phyloP scores from a whole-genome alignment of 352 stramenopile species.

The Phytophthora sojae region DNA sequence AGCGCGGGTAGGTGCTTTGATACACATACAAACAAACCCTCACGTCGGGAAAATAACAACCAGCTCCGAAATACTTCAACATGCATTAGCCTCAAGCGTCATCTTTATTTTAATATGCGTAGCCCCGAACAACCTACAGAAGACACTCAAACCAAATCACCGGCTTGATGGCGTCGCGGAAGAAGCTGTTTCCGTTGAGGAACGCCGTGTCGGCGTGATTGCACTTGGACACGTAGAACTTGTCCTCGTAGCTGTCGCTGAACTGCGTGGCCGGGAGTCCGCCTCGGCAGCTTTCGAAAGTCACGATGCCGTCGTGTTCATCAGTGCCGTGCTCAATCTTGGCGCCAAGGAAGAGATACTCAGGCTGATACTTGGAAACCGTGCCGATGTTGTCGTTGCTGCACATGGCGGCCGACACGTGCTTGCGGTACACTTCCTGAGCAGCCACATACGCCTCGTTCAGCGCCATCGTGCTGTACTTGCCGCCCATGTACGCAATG shows the following conservation, averaged over 20 bases:
- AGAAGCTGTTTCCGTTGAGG: conserved; percentile 55
- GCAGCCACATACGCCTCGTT: conserved; percentile 41
- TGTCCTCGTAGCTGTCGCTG: conserved; percentile 43
- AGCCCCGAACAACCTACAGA: conserved; percentile 31
- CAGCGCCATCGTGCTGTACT: conserved; percentile 39
- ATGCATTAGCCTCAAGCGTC: conserved; percentile 5
- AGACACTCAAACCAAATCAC: conserved; percentile 73
- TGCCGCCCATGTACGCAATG: conserved; percentile 46
- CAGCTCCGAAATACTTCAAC: background rate
- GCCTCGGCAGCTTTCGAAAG: conserved; percentile 56
- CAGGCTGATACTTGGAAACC: conserved; percentile 35
- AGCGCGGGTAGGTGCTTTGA: too few species aligned
- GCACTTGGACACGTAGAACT: conserved; percentile 63
- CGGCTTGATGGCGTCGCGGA: conserved; percentile 52
- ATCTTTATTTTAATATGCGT: conserved; percentile 2
- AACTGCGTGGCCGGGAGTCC: conserved; percentile 47
- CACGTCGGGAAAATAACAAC: background rate
- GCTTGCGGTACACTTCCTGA: conserved; percentile 41
- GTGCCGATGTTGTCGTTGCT: conserved; percentile 47
- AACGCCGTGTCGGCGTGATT: conserved; percentile 73
- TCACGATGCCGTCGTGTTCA: conserved; percentile 47
- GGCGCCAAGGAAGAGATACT: conserved; percentile 30
- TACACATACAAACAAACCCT: background rate
- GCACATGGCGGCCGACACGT: conserved; percentile 54
- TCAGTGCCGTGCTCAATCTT: conserved; percentile 34